Evolutionary conservation across 371 early-diverging fungal species (phyloP), one percentile per base, ranked within the genome.

Genomic region (Smittium culicis): DNA sequence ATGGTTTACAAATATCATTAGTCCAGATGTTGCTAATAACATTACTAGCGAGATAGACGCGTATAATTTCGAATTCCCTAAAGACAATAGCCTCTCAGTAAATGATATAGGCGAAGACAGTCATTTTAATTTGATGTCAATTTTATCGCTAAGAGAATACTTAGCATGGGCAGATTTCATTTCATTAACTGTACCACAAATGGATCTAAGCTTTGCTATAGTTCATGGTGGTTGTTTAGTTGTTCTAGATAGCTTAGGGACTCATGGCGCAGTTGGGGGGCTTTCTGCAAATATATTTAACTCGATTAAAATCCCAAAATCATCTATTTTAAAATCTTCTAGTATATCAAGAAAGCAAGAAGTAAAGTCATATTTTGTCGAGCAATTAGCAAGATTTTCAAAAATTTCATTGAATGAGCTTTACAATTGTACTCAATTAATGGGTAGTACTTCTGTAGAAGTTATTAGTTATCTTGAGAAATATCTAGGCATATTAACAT

Each of bases 211-310:
- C 16, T 76, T 80, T n/a, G 81, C 89, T n/a, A 91, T 92, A 69
- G 79, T 87, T 11, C 92, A 97, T 68, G 98, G 98, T 68, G 97
- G 92, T 24, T 88, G 87, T 69, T 82, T 96, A 65, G 94, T 95
- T 0, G 70, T 97, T n/a, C 77, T 96, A 29, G 98, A 98, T 76
- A 90, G 92, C 24, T 82, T 98, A 35, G 93, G 94, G 35, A 85
- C 94, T 27, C 91, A 93, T 75, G 91, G 90, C 1, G 81, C 93
- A 17, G 30, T 61, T 34, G 29, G 67, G 17, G 54, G 54, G 14
- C 17, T 61, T 11, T 34, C 65, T 27, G 14, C 54, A 17, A 64
- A 29, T 17, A 17, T 35, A 3, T n/a, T 29, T 28, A 62, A 31
- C 30, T 14, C 35, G 25, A 25, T 32, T 14, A 24, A 27, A 20